Conservation (phyloP, 768 basidiomycete species). For the Phlegmacium glaucopus region DNA sequence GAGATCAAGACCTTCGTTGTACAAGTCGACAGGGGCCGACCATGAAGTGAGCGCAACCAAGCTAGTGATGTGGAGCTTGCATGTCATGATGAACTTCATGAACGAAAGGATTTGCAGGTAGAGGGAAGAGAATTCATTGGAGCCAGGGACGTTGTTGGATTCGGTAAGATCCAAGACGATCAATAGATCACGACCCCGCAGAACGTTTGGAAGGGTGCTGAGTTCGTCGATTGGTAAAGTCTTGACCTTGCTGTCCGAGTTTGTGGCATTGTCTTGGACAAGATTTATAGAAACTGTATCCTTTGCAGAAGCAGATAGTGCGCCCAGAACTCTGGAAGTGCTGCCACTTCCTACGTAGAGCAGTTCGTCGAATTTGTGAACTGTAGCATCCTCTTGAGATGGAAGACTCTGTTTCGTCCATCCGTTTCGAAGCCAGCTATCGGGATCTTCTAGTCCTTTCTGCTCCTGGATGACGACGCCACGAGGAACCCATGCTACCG, state of each 20-base stretch:
- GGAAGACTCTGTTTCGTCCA: slow-evolving; percentile 18
- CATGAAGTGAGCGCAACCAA: slow-evolving; percentile 20
- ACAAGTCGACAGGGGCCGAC: slow-evolving; percentile 21
- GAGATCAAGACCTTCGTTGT: slow-evolving; percentile 18
- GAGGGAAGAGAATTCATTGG: slow-evolving; percentile 13
- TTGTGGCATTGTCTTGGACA: slow-evolving; percentile 2
- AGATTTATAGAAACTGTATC: slow-evolving; percentile 12
- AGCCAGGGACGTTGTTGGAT: slow-evolving; percentile 13
- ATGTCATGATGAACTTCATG: slow-evolving; percentile 17
- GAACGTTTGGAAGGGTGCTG: slow-evolving; percentile 7
- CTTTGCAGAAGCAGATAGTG: slow-evolving; percentile 15
- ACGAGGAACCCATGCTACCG: slow-evolving; percentile 30
- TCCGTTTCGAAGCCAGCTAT: slow-evolving; percentile 21
- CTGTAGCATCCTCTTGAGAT: neutral
- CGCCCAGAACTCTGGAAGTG: slow-evolving; percentile 11
- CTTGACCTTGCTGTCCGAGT: slow-evolving; percentile 8
- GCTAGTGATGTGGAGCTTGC: slow-evolving; percentile 13
- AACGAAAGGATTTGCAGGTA: slow-evolving; percentile 18
- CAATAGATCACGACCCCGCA: slow-evolving; percentile 17
- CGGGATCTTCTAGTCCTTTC: slow-evolving; percentile 1
- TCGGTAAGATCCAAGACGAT: slow-evolving; percentile 21
- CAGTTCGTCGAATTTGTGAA: slow-evolving; percentile 18
- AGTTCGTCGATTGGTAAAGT: slow-evolving; percentile 7
- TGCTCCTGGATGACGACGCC: slow-evolving; percentile 26
- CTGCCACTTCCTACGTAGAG: slow-evolving; percentile 19